Evolutionary conservation across 176 grass and related monocot genomes (phyloP), one percentile per base, ranked within the genome.

Genomic region (Thalia dealbata): DNA sequence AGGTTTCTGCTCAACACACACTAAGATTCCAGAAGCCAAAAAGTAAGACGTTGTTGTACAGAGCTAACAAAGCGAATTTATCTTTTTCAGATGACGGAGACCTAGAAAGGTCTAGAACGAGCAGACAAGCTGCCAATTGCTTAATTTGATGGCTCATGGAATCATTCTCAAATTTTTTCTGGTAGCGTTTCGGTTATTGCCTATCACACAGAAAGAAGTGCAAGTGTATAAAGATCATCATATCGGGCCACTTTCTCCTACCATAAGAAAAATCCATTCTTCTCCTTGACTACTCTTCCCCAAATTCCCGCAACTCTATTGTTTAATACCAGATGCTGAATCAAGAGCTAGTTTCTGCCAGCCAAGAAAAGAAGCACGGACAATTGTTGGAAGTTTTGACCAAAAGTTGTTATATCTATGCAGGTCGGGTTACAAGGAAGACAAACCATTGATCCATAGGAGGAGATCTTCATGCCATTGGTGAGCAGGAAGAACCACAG

Each of bases 381-480:
- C n/a, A 58, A n/a, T 58, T n/a, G 7, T 58, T n/a, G 7, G 7
- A n/a, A 58, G 54, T 9, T 58, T 3, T 23, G 35, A 68, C 18
- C 29, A 10, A 6, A 68, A 43, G 30, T 43, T 43, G 18, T 68
- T 68, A 68, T 44, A 43, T 43, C 65, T 48, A 38, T 42, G 22
- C 65, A 68, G 35, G 65, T 43, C 22, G 65, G 43, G 65, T n/a
- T 23, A 59, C 28, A 51, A 72, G 73, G 14, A 60, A 84, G 52
- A 10, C 55, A 73, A 52, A 83, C 25, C 14, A 19, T 41, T 19
- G 65, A 73, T 27, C 21, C 46, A 28, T 58, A 61, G 25, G 19
- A 56, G 13, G 19, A 58, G 43, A 71, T n/a, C 11, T 74, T 82
- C 64, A 82, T 82, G 61, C 71, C 69, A 91, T 76, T 83, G 52